Base-by-base conservation (phyloP, 805 yeast species). In the Schwanniomyces vanrijiae region DNA sequence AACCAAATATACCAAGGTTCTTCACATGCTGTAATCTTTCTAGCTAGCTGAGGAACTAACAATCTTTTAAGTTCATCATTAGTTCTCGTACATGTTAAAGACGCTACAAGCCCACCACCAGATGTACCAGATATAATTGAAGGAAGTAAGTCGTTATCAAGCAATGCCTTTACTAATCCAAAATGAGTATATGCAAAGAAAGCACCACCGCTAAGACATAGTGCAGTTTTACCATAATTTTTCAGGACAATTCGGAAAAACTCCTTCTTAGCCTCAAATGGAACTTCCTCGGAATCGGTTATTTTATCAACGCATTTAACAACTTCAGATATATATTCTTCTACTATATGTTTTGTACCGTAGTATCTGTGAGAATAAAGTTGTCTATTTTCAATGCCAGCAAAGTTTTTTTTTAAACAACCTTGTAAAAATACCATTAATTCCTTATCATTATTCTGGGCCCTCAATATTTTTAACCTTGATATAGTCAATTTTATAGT, bases 31-130 rank as follows among this genome's bases (percentile, higher is more conserved):
- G 86, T 83, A 46, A 87, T 81, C 49, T 78, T 81, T 19, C 70
- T 56, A 1, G 90, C 85, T 35, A 87, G 59, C 53, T 81, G 74
- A 0, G 92, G 91, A 0, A 68, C 78, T 10, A 88, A 59, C 31
- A 85, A 58, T 44, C 75, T 64, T 25, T 65, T 61, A 37, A 87
- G 71, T 59, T 88, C 95, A 16, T 81, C 83, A 55, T 85, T 78
- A 0, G 89, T 83, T 45, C 91, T 68, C 0, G 89, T 81, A 43
- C 90, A 78, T 0, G 86, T 80, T 34, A 87, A 62, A 0, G 90
- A 88, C 0, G 94, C 91, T 11, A 86, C 81, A 10, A 86, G 65
- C 1, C 90, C 92, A 13, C 95, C 95, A 1, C 94, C 92, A 0
- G 89, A 82, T 0, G 94, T 87, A 1, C 95, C 95, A 29, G 88